Evolutionary conservation across 2,329 filamentous ascomycete species (phyloP).

Genomic region (Penicillium italicum): DNA sequence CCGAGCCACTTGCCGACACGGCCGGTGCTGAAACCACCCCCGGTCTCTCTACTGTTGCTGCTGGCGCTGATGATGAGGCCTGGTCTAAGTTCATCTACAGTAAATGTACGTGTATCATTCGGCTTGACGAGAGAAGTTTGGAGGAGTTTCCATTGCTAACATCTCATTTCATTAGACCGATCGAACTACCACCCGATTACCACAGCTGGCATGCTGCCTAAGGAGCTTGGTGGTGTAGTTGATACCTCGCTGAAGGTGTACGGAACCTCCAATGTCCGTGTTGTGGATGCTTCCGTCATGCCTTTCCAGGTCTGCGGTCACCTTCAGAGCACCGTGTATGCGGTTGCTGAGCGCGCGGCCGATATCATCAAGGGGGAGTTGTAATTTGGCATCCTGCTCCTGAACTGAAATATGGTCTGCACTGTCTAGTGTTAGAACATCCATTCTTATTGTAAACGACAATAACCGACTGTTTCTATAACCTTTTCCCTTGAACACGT

Average conservation of each 20-base stretch:
- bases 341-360: constrained; percentile 30
- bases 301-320: constrained; percentile 30
- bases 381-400: background rate
- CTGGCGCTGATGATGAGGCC: constrained; percentile 18
- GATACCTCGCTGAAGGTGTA: constrained; percentile 31
- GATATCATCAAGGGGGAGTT: constrained; percentile 28
- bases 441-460: background rate
- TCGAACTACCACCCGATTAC: constrained; percentile 32
- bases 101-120: constrained; percentile 18
- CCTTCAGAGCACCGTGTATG: constrained; percentile 28
- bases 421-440: background rate
- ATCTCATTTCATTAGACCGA: constrained; percentile 12
- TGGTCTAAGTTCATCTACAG: constrained; percentile 26
- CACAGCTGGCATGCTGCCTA: constrained; percentile 34
- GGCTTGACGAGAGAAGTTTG: background rate
- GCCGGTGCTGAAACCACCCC: constrained; percentile 20
- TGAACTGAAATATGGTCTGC: background rate
- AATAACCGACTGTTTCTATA: background rate
- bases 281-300: constrained; percentile 33
- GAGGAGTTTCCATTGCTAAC: background rate
- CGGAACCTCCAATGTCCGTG: constrained; percentile 32
- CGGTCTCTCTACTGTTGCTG: constrained; percentile 18
- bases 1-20: constrained; percentile 15
- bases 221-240: constrained; percentile 34
- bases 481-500: background rate